A percentile compares a stretch with the other conserved stretches of the same genome.
Conservation (phyloP, 2,329 filamentous ascomycete genomes). For the Colletotrichum scovillei region DNA sequence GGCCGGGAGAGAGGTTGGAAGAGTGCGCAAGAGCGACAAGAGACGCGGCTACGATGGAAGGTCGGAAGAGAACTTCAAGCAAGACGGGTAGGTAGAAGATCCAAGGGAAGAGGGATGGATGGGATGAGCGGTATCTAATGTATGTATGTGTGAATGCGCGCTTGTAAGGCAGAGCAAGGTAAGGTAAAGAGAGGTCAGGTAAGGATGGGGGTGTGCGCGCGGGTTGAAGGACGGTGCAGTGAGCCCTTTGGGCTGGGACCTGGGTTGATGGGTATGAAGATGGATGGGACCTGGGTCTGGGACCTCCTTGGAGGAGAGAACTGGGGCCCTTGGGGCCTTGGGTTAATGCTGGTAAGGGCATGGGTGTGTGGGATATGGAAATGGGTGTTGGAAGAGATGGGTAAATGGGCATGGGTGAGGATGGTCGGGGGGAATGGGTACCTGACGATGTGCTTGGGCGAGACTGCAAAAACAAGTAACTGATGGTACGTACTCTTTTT, state of each 20-base stretch:
- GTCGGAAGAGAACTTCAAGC: conserved; percentile 1
- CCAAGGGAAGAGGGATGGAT: conserved; percentile 23
- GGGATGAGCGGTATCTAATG: conserved; percentile 36
- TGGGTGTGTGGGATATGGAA: conserved; percentile 22
- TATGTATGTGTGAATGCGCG: conserved; percentile 29
- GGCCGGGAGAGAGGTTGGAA: background rate
- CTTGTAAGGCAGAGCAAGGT: conserved; percentile 1
- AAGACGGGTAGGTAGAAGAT: background rate
- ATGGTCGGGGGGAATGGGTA: conserved; percentile 23
- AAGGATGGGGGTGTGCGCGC: conserved; percentile 23
- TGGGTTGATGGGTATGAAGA: conserved; percentile 8
- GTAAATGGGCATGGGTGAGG: conserved; percentile 10
- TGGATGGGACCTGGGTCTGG: conserved; percentile 19
- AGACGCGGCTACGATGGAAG: background rate
- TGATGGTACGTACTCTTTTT: conserved; percentile 25
- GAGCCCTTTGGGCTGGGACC: conserved; percentile 28
- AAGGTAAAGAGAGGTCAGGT: conserved; percentile 15
- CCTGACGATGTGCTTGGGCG: conserved; percentile 12
- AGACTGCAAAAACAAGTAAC: conserved; percentile 19
- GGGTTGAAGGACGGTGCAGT: conserved; percentile 12
- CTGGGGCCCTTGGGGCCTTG: conserved; percentile 9
- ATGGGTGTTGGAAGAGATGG: conserved; percentile 27
- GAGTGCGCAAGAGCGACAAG: background rate
- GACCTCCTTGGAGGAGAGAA: conserved; percentile 26
- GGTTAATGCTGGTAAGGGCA: conserved; percentile 8